A percentile compares a stretch with the other conserved stretches of the same genome.
Evolutionary conservation across 2,329 filamentous ascomycete species (phyloP).

Genomic region (Rhynchosporium agropyri): DNA sequence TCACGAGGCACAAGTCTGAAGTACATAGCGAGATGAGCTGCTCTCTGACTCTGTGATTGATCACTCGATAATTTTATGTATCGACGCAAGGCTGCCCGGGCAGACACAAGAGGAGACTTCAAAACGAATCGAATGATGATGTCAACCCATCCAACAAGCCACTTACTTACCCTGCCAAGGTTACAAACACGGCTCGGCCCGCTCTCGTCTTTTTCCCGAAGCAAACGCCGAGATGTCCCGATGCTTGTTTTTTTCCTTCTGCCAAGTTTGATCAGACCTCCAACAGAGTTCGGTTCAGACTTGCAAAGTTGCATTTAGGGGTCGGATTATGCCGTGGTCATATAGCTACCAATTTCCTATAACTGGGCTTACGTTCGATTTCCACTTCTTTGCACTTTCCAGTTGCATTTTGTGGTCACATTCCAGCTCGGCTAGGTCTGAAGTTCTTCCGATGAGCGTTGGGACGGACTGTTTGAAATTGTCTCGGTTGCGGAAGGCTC

Average conservation of each 20-base stretch:
- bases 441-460: not conserved
- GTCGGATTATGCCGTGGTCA: not conserved
- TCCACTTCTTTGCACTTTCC: not conserved
- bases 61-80: too few relatives aligned
- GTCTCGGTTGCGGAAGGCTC: not conserved
- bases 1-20: too few relatives aligned
- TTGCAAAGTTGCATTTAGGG: not conserved
- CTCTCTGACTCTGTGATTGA: too few relatives aligned
- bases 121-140: too few relatives aligned
- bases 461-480: not conserved
- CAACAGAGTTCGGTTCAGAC: not conserved
- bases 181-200: constrained; percentile 5
- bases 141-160: not conserved
- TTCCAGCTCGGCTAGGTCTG: not conserved
- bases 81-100: too few relatives aligned
- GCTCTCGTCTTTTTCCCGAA: not conserved
- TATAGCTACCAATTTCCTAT: not conserved
- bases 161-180: not conserved
- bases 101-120: too few relatives aligned
- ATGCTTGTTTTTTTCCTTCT: not conserved
- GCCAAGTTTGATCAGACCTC: not conserved
- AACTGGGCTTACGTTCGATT: too few relatives aligned
- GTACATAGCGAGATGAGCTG: too few relatives aligned
- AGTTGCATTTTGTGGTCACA: not conserved
- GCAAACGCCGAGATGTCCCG: not conserved